Percentiles rank a stretch among this genome's conserved stretches.
Evolutionary conservation across 108 stramenopile species (phyloP).

Genomic region (Chaetoceros tenuissimus): DNA sequence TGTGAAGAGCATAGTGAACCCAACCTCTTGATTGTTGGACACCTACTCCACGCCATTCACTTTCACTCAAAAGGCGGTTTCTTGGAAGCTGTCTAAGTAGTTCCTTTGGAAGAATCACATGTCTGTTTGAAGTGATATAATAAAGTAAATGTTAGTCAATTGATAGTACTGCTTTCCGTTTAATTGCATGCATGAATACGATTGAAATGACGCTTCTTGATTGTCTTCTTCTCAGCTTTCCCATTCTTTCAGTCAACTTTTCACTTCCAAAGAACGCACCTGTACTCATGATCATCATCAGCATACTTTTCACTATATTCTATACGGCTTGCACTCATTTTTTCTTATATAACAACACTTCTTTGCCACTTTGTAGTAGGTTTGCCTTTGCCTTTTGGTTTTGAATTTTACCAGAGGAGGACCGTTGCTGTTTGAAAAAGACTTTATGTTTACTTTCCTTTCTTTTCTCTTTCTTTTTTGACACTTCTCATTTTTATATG

Average conservation of each 20-base stretch:
- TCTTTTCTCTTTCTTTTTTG: too few species aligned
- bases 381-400: too few species aligned
- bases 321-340: slow-evolving; percentile 66
- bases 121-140: slow-evolving; percentile 26
- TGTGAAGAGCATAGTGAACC: slow-evolving; percentile 98
- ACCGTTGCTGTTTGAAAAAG: too few species aligned
- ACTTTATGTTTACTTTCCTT: too few species aligned
- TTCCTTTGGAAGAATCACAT: slow-evolving; percentile 97
- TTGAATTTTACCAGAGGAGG: too few species aligned
- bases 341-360: slow-evolving; percentile 4
- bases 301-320: slow-evolving; percentile 87
- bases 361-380: too few species aligned
- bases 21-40: slow-evolving; percentile 98
- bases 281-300: slow-evolving; percentile 50
- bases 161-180: not conserved
- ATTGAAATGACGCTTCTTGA: too few species aligned
- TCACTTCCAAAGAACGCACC: slow-evolving; percentile 27
- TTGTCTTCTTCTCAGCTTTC: too few species aligned
- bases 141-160: not conserved
- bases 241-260: too few species aligned
- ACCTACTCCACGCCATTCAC: slow-evolving; percentile 94
- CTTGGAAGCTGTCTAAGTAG: slow-evolving; percentile 93
- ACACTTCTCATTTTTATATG: too few species aligned
- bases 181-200: too few species aligned
- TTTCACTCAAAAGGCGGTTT: slow-evolving; percentile 85